phyloP scores from a whole-genome alignment of 2,329 filamentous ascomycete genomes.

The Arthrocladium fulminans region DNA sequence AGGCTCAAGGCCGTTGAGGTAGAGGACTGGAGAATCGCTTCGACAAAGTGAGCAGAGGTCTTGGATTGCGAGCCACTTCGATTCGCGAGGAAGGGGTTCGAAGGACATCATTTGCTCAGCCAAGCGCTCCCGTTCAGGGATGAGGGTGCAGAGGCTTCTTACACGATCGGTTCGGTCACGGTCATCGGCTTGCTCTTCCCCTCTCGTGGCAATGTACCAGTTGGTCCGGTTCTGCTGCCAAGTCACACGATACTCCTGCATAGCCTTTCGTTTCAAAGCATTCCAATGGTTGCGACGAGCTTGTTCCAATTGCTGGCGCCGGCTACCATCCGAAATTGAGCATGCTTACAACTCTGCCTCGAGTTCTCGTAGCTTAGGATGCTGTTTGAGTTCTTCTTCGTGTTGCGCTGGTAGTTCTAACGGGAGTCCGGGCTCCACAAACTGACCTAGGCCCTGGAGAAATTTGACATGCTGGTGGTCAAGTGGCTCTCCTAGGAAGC shows the following conservation, averaged over 20 bases:
- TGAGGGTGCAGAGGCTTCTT: conserved; percentile 7
- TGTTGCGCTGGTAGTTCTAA: conserved; percentile 11
- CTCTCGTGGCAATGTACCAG: conserved; percentile 13
- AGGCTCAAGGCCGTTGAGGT: too few species aligned
- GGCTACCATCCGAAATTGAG: not conserved
- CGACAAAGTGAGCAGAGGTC: too few species aligned
- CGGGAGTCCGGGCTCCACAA: conserved; percentile 11
- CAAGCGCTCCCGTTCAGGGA: conserved; percentile 12
- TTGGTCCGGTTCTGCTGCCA: conserved; percentile 14
- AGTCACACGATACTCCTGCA: conserved; percentile 10
- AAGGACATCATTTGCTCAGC: conserved; percentile 1
- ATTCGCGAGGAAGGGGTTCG: not conserved
- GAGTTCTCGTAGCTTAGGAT: conserved; percentile 7
- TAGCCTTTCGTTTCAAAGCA: not conserved
- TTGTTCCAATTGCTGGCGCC: not conserved
- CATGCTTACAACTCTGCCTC: conserved; percentile 8
- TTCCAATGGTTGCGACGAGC: not conserved
- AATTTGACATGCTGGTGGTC: conserved; percentile 17
- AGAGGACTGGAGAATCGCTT: too few species aligned
- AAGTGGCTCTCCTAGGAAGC: conserved; percentile 12
- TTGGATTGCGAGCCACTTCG: not conserved
- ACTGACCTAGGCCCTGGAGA: conserved; percentile 16
- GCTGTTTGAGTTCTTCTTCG: conserved; percentile 11
- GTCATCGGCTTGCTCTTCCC: conserved; percentile 11
- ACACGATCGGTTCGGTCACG: conserved; percentile 3